Evolutionary conservation across 2,329 filamentous ascomycete species (phyloP), one percentile per base, ranked within the genome.

Genomic region (Diaporthe ilicicola): DNA sequence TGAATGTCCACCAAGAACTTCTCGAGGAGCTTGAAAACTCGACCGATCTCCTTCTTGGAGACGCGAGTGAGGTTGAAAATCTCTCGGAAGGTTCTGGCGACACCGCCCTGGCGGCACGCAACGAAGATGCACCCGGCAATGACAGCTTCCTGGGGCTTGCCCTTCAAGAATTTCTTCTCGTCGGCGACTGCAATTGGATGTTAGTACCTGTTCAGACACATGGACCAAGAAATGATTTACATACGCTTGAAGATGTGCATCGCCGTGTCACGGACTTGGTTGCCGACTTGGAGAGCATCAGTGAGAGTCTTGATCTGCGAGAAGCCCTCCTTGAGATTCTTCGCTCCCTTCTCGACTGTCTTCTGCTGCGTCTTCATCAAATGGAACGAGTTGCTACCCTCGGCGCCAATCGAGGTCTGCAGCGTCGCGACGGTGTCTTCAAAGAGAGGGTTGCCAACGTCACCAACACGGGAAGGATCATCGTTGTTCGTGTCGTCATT

Each of bases 41-140:
- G 88, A 27, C 96, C 96, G 74, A 99, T 97, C 79, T 99, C 97
- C 84, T 98, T 98, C 86, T 98, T 98, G 72, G 92, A 92, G 34
- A 99, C 95, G 76, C 93, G 94, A 10, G 96, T 99, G 80, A 98
- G 87, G 73, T 94, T 92, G 83, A 93, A 97, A 77, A 99, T 96
- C 81, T 99, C 97, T 61, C 93, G 91, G 84, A 99, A 99, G 4
- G 94, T 97, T 75, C 96, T 93, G 5, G 93, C 92, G 37, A 95
- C 92, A 73, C 91, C 90, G 78, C 94, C 93, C 82, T 98, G 94
- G 54, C 96, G 94, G 81, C 95, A 98, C 50, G 96, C 94, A 77
- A 99, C 95, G 85, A 99, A 98, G 82, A 99, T 96, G 83, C 95
- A 98, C 8, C 95, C 94, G 6, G 96, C 96, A 75, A 98, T 95